Base-by-base conservation (phyloP, 208 protist species). In the Leptomonas seymouri region DNA sequence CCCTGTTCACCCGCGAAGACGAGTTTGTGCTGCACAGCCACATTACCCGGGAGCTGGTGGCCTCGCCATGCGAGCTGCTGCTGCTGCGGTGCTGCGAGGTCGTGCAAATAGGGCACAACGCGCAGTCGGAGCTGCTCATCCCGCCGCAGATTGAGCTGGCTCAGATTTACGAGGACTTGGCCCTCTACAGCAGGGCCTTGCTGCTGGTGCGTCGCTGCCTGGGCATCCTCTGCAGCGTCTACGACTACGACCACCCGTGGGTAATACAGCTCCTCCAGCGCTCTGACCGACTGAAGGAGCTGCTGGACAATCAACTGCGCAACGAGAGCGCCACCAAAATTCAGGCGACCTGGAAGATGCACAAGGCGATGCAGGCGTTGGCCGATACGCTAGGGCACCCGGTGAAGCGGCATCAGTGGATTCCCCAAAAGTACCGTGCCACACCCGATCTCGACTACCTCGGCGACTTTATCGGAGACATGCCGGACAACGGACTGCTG, bases 161-260 rank as follows among this genome's bases (percentile, higher is more conserved):
- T 0, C 85, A 85, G 67, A 86, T 95, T 49, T 95, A 95, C 77
- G 90, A 95, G 64, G 84, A 93, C 56, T 65, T 95, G 18, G 48
- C 59, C 34, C 81, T 95, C 27, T 90, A 90, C 80, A 90, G 86
- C 61, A 82, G 90, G 12, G 84, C 90, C 18, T 67, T 93, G 48
- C 78, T 95, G 56, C 73, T 95, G 2, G 82, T 95, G 36, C 90
- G 87, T 42, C 87, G 87, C 48, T 95, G 90, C 63, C 75, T 93
- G 31, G 90, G 90, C 54, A 93, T 91, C 64, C 65, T 95, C 20
- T 93, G 82, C 76, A 87, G 80, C 66, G 87, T 90, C 49, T 95
- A 87, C 76, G 90, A 93, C 74, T 93, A 95, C 72, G 90, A 95
- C 60, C 87, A 95, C 53, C 87, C 87, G 51, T 91, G 85, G 82